Percentiles rank a stretch among this genome's conserved stretches.
Evolutionary conservation across 129 eudicot species (phyloP).

Genomic region (Heracleum sosnowskyi): DNA sequence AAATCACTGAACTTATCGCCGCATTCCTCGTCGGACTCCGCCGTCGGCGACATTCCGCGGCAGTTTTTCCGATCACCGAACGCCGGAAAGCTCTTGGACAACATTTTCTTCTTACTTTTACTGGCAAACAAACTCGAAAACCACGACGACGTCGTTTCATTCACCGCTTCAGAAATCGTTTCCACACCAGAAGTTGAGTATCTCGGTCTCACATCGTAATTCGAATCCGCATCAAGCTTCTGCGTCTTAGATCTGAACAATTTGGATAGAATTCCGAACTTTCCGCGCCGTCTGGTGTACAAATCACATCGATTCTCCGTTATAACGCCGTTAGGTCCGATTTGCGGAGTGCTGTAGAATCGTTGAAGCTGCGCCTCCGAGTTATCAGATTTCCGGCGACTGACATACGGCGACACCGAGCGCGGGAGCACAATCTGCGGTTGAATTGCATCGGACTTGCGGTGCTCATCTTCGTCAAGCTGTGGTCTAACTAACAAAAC

Average conservation of each 20-base stretch:
- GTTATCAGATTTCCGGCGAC: slow-evolving; percentile 37
- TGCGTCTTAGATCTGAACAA: slow-evolving; percentile 59
- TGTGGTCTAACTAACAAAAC: neutral
- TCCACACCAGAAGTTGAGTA: slow-evolving; percentile 18
- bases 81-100: slow-evolving; percentile 17
- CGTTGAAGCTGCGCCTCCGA: slow-evolving; percentile 22
- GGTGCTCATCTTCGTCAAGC: slow-evolving; percentile 18
- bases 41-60: slow-evolving; percentile 50
- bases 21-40: slow-evolving; percentile 32
- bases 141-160: slow-evolving; percentile 42
- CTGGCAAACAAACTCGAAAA: slow-evolving; percentile 32
- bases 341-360: slow-evolving; percentile 46
- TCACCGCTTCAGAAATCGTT: neutral
- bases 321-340: slow-evolving; percentile 28
- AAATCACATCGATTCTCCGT: neutral
- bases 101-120: slow-evolving; percentile 32
- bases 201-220: slow-evolving; percentile 12
- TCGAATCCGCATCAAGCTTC: slow-evolving; percentile 23
- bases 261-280: slow-evolving; percentile 25
- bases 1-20: slow-evolving; percentile 35
- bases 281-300: slow-evolving; percentile 18
- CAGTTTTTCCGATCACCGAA: slow-evolving; percentile 13
- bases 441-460: slow-evolving; percentile 19
- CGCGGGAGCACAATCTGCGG: slow-evolving; percentile 36
- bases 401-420: slow-evolving; percentile 61